Conservation (phyloP, 202 grass and related monocot species). For the Saccharum hybrid region DNA sequence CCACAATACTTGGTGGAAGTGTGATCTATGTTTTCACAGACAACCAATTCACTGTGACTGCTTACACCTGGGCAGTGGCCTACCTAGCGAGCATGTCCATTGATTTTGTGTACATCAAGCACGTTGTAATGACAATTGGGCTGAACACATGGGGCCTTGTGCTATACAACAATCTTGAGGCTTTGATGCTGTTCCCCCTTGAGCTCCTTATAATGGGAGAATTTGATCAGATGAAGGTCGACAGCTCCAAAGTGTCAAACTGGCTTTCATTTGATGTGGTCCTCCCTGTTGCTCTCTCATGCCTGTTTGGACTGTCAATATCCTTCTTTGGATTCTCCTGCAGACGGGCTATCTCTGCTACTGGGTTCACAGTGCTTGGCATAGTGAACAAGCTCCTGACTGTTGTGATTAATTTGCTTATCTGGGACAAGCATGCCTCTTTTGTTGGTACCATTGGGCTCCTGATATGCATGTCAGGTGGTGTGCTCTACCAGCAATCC, state of each 20-base stretch:
- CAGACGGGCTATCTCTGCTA: constrained; percentile 85
- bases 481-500: constrained; percentile 87
- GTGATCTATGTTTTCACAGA: no score
- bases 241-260: constrained; percentile 75
- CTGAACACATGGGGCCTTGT: constrained; percentile 96
- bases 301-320: constrained; percentile 90
- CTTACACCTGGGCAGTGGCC: constrained; percentile 81
- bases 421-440: constrained; percentile 87
- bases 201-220: constrained; percentile 96
- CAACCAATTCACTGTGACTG: no score
- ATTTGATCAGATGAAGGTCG: constrained; percentile 83
- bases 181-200: constrained; percentile 79
- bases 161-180: constrained; percentile 90
- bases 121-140: constrained; percentile 91
- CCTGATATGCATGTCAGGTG: constrained; percentile 88
- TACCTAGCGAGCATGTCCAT: constrained; percentile 89
- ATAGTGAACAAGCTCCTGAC: constrained; percentile 94
- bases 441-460: constrained; percentile 77
- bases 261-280: constrained; percentile 82
- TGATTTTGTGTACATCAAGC: constrained; percentile 95
- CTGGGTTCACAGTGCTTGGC: constrained; percentile 87
- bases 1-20: no score
- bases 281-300: constrained; percentile 84
- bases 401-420: constrained; percentile 84
- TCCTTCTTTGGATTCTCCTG: constrained; percentile 97